These are phyloP conservation scores for Leishmania mexicana DNA, from an alignment of 208 protist species.

Conservation along the genomic window DNA sequence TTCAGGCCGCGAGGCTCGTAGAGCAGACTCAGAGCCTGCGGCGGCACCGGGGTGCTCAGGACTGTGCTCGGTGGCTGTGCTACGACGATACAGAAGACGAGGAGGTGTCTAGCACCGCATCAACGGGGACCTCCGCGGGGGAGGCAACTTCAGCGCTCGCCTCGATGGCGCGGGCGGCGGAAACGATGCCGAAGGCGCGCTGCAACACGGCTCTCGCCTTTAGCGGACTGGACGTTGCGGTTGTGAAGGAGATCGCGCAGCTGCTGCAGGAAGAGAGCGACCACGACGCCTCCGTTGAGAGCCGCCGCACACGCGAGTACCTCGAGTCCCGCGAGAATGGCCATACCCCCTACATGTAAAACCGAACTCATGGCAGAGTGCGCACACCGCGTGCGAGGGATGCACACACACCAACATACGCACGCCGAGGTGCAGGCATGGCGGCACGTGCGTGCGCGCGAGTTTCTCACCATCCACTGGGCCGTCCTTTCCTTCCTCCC, in stretches of 20 bases:
- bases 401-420: background rate
- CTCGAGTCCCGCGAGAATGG: slow-evolving; percentile 23
- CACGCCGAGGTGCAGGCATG: background rate
- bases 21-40: background rate
- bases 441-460: background rate
- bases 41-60: background rate
- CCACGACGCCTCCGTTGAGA: background rate
- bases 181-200: background rate
- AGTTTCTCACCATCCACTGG: background rate
- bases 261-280: slow-evolving; percentile 3
- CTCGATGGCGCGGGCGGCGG: background rate
- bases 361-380: background rate
- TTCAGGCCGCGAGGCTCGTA: slow-evolving; percentile 1
- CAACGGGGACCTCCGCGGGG: background rate
- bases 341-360: slow-evolving; percentile 30
- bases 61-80: slow-evolving; percentile 12
- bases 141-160: background rate
- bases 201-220: slow-evolving; percentile 32
- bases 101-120: background rate
- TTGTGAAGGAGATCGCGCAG: slow-evolving; percentile 35
- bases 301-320: slow-evolving; percentile 14
- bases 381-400: background rate
- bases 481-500: background rate
- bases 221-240: slow-evolving; percentile 29
- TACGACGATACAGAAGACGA: slow-evolving; percentile 13